phyloP scores from a whole-genome alignment of 116 monocot genomes.

The Trichopus zeylanicus region DNA sequence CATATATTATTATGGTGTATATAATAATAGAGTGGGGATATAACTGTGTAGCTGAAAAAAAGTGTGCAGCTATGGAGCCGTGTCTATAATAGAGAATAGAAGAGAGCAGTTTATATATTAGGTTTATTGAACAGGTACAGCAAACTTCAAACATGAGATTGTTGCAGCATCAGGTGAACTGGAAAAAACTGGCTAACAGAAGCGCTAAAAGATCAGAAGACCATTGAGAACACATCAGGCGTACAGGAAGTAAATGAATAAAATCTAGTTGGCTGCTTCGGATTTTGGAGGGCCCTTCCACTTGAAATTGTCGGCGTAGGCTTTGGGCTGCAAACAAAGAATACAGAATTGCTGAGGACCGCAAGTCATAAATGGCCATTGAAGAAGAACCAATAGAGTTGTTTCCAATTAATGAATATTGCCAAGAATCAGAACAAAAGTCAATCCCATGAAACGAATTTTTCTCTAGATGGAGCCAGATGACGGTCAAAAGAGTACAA shows the following conservation, averaged over 20 bases:
- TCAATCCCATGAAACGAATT: no score
- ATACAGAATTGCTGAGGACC: not conserved
- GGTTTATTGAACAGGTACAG: not conserved
- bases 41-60: not conserved
- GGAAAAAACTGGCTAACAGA: no score
- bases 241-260: not conserved
- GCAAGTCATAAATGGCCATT: not conserved
- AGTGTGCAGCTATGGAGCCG: no score
- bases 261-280: conserved; percentile 18
- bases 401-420: not conserved
- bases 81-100: not conserved
- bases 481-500: no score
- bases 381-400: not conserved
- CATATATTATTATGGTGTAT: not conserved
- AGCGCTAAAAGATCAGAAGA: not conserved
- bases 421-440: no score
- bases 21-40: not conserved
- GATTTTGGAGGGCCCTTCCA: conserved; percentile 49
- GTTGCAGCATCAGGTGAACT: not conserved
- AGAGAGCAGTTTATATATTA: not conserved
- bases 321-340: conserved; percentile 22
- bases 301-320: conserved; percentile 69
- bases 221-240: not conserved
- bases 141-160: not conserved
- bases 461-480: no score